Evolutionary conservation across 192 early-diverging fungal species (phyloP), one percentile per base, ranked within the genome.

Genomic region (Dissophora ornata): DNA sequence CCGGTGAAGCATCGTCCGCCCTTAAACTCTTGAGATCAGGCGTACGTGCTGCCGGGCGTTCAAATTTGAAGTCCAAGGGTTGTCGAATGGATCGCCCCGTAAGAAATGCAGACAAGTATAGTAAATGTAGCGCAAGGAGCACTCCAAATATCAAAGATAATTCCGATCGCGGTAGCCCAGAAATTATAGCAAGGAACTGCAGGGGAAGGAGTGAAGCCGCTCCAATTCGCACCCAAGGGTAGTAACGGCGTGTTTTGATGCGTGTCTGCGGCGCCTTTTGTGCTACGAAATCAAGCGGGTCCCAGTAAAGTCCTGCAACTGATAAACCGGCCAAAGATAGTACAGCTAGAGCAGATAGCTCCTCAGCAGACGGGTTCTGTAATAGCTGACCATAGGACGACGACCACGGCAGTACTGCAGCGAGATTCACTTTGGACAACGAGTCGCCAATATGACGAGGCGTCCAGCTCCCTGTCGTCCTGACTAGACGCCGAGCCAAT

Each of bases 251-350:
- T n/a, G 40, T 50, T 19, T 42, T 25, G 24, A 61, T 60, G 41
- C 54, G 55, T 21, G 16, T 60, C 11, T 26, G 57, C 11, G 62
- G 71, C 19, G 41, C 5, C 12, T 26, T 58, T 47, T 66, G 63
- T 11, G 54, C 15, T 15, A 29, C 26, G 44, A 65, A 52, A 7
- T 53, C 38, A 15, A 65, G n/a, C 15, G 62, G 62, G 19, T 75
- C 50, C 71, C 71, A 75, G 16, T 34, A 65, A 0, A 75, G 19
- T 2, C 62, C 57, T 9, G 21, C 19, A 16, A 60, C 22, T 10
- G 71, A 75, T 18, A 61, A 8, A 4, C 8, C 3, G 2, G 19
- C 28, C 8, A 67, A 16, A 12, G 24, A 8, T 3, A 25, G 0
- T 10, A 66, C 26, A 12, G 44, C 5, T 8, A 66, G 19, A 12